Evolutionary conservation across 768 basidiomycete genomes (phyloP), one percentile per base, ranked within the genome.

Genomic region (Antrodiella citrinella): DNA sequence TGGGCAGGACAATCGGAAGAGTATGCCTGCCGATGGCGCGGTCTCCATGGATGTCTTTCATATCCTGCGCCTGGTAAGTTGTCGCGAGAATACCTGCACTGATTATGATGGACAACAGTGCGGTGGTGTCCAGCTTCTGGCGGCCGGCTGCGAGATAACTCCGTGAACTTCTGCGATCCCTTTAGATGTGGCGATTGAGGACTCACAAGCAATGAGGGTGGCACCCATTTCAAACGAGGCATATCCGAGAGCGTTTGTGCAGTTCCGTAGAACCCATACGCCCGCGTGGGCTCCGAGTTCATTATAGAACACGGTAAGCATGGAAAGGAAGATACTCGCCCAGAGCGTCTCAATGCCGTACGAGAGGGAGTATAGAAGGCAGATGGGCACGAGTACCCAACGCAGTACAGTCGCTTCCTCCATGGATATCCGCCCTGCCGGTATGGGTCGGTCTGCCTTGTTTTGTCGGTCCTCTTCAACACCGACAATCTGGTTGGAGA

Each of bases 221-320:
- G 65, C 68, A 9, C 71, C 71, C 0, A 62, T 57, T 51, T 73
- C 67, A 49, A 73, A 70, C 30, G 64, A 48, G 18, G 66, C 66
- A 44, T 64, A 67, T 25, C 70, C 71, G n/a, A 63, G 49, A 9
- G 67, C 69, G 35, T 67, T 70, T 39, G 69, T 45, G 1, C 61
- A 35, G 48, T 70, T 68, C 45, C 71, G 65, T 19, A 62, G 56
- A 22, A 67, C 38, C 72, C 72, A 71, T 46, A 65, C 56, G 19
- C 55, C 49, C 11, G 48, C 48, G 51, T 59, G 57, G 0, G 58
- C 47, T 15, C 42, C 45, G 25, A 53, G 45, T 51, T 63, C 62
- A 26, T 63, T 56, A 49, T 63, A 57, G 12, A 53, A 45, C 19
- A 61, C 19, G 38, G 58, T 40, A 2, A 56, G 51, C 20, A 54